Evolutionary conservation across 2,329 filamentous ascomycete genomes (phyloP), one percentile per base, ranked within the genome.

Genomic region (Fusarium sp.): DNA sequence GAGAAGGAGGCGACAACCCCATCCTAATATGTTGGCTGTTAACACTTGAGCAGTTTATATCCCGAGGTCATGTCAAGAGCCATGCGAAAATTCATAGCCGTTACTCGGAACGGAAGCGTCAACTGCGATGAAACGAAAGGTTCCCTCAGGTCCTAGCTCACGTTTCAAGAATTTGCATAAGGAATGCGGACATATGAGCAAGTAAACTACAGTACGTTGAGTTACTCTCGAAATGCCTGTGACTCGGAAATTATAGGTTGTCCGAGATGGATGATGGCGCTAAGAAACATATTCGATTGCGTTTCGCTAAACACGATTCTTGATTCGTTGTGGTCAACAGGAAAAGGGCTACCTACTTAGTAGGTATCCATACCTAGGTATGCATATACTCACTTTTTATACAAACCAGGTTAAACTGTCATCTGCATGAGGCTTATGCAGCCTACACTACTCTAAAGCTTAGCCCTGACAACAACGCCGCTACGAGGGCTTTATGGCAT

Each of bases 21-120:
- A 27, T 41, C 32, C 24, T 16, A 13, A 44, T 61, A 44, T 65
- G 24, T 30, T 27, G 40, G 54, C 25, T 45, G 22, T 27, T 20
- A 24, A 56, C 65, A 40, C 22, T 44, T 32, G n/a, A 27, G 45
- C 49, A 42, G 42, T 57, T 41, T 32, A 41, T 53, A 42, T 42
- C 24, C 34, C 14, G n/a, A 14, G 18, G 32, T 29, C 18, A 40
- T 53, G 48, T 53, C 13, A 57, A 66, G 30, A 62, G 53, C 30
- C 56, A 65, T 48, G 18, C 6, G 9, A 47, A 41, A 45, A 34
- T 58, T 59, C 34, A 24, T 41, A 40, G 34, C 20, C 56, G 71
- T 71, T 68, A 66, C 69, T 71, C 45, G 45, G 20, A n/a, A 54
- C 24, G 14, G 41, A 53, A 54, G 37, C 48, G 46, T 61, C 44